These are phyloP conservation scores for Panaeolus cyanescens DNA, from an alignment of 768 basidiomycete genomes.

Conservation along the genomic window DNA sequence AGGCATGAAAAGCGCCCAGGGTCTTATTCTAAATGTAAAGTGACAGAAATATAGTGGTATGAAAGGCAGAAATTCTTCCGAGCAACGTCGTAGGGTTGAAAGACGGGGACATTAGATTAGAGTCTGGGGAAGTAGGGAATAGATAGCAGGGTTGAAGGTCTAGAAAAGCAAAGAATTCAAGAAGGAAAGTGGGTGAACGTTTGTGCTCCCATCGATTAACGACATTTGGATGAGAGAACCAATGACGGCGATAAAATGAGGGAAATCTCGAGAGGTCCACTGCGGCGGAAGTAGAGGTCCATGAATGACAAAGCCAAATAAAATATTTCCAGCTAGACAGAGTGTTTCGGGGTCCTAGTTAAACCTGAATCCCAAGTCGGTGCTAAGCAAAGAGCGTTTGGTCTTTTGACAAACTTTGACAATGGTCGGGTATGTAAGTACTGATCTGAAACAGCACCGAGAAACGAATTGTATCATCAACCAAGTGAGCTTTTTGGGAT, in stretches of 20 bases:
- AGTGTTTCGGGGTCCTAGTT: background rate
- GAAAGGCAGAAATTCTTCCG: slow-evolving; percentile 8
- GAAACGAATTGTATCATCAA: slow-evolving; percentile 7
- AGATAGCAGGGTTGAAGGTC: background rate
- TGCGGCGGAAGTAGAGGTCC: background rate
- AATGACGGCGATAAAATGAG: background rate
- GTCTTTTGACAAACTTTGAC: background rate
- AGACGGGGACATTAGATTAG: slow-evolving; percentile 1
- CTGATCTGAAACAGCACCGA: slow-evolving; percentile 1
- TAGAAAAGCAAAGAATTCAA: slow-evolving; percentile 1
- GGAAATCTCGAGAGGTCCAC: background rate
- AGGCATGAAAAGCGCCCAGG: slow-evolving; percentile 17
- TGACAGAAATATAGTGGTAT: background rate
- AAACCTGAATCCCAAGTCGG: background rate
- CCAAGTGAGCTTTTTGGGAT: slow-evolving; percentile 3
- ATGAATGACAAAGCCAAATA: background rate
- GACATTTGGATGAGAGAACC: background rate
- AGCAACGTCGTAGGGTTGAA: background rate
- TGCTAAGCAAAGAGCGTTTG: background rate
- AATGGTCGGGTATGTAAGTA: background rate
- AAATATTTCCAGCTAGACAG: background rate
- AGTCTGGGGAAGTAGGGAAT: background rate
- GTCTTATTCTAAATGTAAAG: background rate
- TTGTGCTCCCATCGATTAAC: background rate
- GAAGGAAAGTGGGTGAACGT: background rate